phyloP scores from a whole-genome alignment of 1,139 yeast species.

The Scheffersomyces quercinus region DNA sequence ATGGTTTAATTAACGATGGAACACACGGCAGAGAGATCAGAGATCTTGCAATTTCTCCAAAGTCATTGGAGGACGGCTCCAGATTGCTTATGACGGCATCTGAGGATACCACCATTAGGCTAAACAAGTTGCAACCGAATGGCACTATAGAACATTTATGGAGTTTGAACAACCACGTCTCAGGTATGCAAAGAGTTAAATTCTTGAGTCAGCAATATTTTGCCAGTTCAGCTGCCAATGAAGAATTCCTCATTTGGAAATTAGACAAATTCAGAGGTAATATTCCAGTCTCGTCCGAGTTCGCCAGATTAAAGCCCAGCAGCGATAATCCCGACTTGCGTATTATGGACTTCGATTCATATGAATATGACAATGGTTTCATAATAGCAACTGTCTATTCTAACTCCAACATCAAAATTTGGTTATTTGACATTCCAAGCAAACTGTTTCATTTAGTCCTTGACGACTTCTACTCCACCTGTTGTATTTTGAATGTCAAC shows the following conservation, averaged over 20 bases:
- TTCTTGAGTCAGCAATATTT: constrained; percentile 52
- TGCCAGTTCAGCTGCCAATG: constrained; percentile 82
- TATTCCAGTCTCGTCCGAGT: constrained; percentile 46
- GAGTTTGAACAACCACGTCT: constrained; percentile 77
- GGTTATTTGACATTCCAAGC: constrained; percentile 47
- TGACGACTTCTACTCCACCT: constrained; percentile 60
- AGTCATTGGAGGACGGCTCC: constrained; percentile 18
- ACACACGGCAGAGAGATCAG: constrained; percentile 90
- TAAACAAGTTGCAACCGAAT: constrained; percentile 45
- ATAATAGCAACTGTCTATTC: constrained; percentile 75
- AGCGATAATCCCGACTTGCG: constrained; percentile 76
- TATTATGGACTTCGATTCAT: constrained; percentile 76
- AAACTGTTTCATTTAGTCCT: constrained; percentile 45
- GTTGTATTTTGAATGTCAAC: constrained; percentile 70
- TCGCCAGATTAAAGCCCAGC: constrained; percentile 48
- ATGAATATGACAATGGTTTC: constrained; percentile 42
- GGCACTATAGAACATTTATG: constrained; percentile 53
- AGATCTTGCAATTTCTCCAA: constrained; percentile 54
- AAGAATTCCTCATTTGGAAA: constrained; percentile 84
- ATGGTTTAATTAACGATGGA: constrained; percentile 51
- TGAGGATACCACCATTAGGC: constrained; percentile 78
- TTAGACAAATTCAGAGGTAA: constrained; percentile 31
- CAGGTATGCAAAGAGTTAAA: constrained; percentile 78
- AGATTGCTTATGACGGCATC: constrained; percentile 70
- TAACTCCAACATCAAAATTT: constrained; percentile 72